Base-by-base conservation (phyloP, 1,284 basidiomycete species). In the Schizopora paradoxa region DNA sequence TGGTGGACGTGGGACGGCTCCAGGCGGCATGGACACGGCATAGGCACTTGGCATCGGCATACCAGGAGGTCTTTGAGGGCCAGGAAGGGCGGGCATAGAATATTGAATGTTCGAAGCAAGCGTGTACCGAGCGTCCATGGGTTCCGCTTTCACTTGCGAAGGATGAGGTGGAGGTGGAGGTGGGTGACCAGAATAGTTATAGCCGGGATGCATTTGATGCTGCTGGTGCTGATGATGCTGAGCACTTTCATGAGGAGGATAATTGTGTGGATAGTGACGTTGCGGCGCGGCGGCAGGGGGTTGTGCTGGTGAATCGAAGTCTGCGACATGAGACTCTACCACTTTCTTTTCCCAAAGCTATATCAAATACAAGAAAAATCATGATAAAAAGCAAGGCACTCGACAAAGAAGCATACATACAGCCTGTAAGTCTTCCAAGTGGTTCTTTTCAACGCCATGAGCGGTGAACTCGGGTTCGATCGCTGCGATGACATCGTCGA, bases 381-480 rank as follows among this genome's bases (percentile, higher is more conserved):
- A 45, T n/a, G 42, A 51, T 19, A 43, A 47, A 37, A 16, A 37
- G 46, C 42, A 39, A 16, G 36, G 29, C 32, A 46, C 49, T 31
- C 27, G 42, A 46, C 37, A 42, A 23, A 46, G 48, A 43, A 41
- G 45, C 39, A 51, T 53, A 76, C 88, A 74, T 69, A 94, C 91
- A 54, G 79, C 75, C 68, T 95, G 91, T 46, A 99, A 70, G 48
- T 91, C 86, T 56, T 84, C 82, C 44, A 98, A 72, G 45, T 98
- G 85, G 28, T 93, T 90, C 64, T 97, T 91, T 61, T 85, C 77
- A 54, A 99, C 89, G 45, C 94, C 95, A 63, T 91, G 94, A 65
- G 96, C 93, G 63, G 98, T 94, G 69, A 98, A 99, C 66, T 98
- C 95, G 63, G 82, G 74, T 66, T 90, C 90, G 68, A 95, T 90